Base-by-base conservation (phyloP, 2,329 filamentous ascomycete genomes). In the Fusarium duplospermum region DNA sequence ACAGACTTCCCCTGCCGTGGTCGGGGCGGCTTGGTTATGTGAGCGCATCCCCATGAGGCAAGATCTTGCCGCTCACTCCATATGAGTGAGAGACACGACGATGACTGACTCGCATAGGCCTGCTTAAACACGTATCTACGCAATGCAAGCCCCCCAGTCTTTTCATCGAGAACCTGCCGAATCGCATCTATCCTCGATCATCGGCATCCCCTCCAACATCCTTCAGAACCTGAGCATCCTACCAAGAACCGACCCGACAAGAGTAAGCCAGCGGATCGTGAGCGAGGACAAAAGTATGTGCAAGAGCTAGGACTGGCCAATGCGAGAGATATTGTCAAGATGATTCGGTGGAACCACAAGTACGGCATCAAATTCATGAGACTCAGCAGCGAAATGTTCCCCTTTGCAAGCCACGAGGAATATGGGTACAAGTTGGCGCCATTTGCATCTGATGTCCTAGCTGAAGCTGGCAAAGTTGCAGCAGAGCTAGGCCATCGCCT, bases 371-470 rank as follows among this genome's bases (percentile, higher is more conserved):
- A 91, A 76, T 98, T 98, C 81, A 90, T 98, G 89, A 90, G 96
- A 1, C 86, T 98, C 22, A 97, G 94, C 76, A 97, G 94, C 64
- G 96, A 98, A 77, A 98, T 98, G 93, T 98, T 98, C 74, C 96
- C 96, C 0, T 98, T 98, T 81, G 96, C 96, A 2, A 97, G 94
- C 73, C 96, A 98, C 78, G 88, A 89, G 27, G 93, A 94, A 71
- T 93, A 97, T 74, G 96, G 95, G 0, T 98, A 98, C 82, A 93
- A 90, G 75, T 87, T 98, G 14, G 92, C 91, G 0, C 92, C 93
- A 0, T 98, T 98, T 80, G 96, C 95, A 0, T 90, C 93, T 0
- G 92, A 95, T 16, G 91, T 89, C 0, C 86, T 98, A 11, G 92
- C 89, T 3, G 92, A 95, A 74, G 94, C 90, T 9, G 96, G 96